Conservation (phyloP, 2,329 filamentous ascomycete species). For the Anthostomella pinea region DNA sequence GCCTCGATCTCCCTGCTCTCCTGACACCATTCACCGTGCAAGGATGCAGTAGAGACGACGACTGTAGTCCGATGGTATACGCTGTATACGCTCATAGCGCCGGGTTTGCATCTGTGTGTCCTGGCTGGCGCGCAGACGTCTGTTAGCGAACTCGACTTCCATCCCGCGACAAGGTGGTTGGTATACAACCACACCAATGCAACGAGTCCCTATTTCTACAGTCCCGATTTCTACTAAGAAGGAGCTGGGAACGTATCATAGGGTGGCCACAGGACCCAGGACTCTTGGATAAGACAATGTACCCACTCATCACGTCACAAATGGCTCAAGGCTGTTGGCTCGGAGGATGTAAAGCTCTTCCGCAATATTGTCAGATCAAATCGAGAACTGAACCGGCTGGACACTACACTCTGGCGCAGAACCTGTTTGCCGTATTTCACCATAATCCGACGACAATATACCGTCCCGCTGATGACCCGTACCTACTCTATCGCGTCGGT, state of each 20-base stretch:
- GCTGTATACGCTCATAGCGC: slow-evolving; percentile 29
- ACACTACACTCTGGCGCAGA: slow-evolving; percentile 40
- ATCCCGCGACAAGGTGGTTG: slow-evolving; percentile 36
- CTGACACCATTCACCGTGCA: too few species aligned
- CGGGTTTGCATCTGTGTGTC: slow-evolving; percentile 32
- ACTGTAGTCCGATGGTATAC: slow-evolving; percentile 42
- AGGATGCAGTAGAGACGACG: slow-evolving; percentile 20
- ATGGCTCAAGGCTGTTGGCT: slow-evolving; percentile 45
- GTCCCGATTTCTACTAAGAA: slow-evolving; percentile 25
- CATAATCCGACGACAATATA: slow-evolving; percentile 47
- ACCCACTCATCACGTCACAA: slow-evolving; percentile 45
- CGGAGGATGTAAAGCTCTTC: slow-evolving; percentile 44
- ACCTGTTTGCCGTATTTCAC: slow-evolving; percentile 40
- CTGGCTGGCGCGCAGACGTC: slow-evolving; percentile 42
- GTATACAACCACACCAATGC: slow-evolving; percentile 46
- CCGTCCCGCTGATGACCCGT: slow-evolving; percentile 41
- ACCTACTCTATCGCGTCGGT: slow-evolving; percentile 45
- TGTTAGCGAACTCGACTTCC: slow-evolving; percentile 45
- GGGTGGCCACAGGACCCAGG: slow-evolving; percentile 46
- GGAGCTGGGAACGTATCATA: slow-evolving; percentile 42
- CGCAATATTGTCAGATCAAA: slow-evolving; percentile 44
- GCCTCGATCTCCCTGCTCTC: too few species aligned
- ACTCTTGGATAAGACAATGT: slow-evolving; percentile 35
- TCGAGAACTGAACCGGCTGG: slow-evolving; percentile 41
- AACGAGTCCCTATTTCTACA: slow-evolving; percentile 25